Percentiles rank a stretch among this genome's conserved stretches.
These are phyloP conservation scores for Jacaranda mimosifolia DNA, from an alignment of 257 asterid genomes.

Conservation along the genomic window DNA sequence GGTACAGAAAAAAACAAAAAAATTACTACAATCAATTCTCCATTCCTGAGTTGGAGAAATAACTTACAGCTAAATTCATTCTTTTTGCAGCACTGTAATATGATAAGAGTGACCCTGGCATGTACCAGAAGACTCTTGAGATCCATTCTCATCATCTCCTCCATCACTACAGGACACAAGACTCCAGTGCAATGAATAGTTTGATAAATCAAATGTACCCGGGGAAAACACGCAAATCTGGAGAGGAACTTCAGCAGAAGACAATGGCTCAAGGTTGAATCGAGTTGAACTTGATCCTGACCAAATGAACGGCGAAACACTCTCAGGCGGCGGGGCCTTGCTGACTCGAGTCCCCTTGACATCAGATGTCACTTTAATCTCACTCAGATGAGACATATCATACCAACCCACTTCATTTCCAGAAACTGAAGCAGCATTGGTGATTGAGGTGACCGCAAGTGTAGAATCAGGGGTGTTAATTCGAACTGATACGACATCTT, in stretches of 20 bases:
- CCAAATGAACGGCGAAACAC: conserved; percentile 82
- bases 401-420: conserved; percentile 90
- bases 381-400: conserved; percentile 57
- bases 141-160: conserved; percentile 35
- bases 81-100: conserved; percentile 74
- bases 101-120: conserved; percentile 76
- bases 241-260: conserved; percentile 67
- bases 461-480: conserved; percentile 62
- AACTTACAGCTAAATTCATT: conserved; percentile 41
- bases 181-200: conserved; percentile 82
- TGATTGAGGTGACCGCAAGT: conserved; percentile 33
- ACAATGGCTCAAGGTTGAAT: conserved; percentile 62
- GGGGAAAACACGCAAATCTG: conserved; percentile 78
- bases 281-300: conserved; percentile 79
- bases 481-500: conserved; percentile 58
- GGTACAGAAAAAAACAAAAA: conserved; percentile 21
- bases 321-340: conserved; percentile 50
- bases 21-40: conserved; percentile 41
- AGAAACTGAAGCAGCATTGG: conserved; percentile 49
- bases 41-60: neutral
- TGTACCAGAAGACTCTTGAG: conserved; percentile 60
- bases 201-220: conserved; percentile 89
- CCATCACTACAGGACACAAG: conserved; percentile 34
- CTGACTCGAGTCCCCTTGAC: conserved; percentile 42
- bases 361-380: conserved; percentile 65